Evolutionary conservation across 202 grass and related monocot species (phyloP), one percentile per base, ranked within the genome.

Genomic region (Zizania palustris): DNA sequence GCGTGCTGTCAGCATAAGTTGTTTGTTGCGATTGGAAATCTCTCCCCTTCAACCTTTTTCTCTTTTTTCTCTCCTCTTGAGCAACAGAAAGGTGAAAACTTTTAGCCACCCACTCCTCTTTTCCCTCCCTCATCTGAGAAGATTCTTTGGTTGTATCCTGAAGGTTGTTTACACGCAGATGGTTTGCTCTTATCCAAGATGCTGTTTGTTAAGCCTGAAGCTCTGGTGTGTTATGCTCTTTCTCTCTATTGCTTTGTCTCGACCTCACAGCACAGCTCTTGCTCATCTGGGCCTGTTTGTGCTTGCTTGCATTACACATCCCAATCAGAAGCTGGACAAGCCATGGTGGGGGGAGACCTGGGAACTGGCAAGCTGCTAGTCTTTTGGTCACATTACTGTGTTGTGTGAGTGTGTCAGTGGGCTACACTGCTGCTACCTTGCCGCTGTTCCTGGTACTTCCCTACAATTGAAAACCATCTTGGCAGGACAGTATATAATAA

Each of bases 1-100:
- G 28, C 18, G 11, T 7, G 67, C 39, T 63, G 62, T 38, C 44
- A 67, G 61, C 75, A 62, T 39, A 71, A 53, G 81, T 64, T 57
- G 81, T 84, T 88, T 84, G 71, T 77, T 88, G 77, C 63, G 77
- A 76, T 75, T 36, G 71, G 41, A 76, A 81, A 80, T 84, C 82
- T 73, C 71, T 80, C 63, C 5, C 65, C 16, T 5, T 41, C 50
- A 50, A 11, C 50, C 51, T 55, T 55, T 55, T 55, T 55, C 51
- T 55, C 6, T 55, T 77, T 67, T 80, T 44, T 20, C 57, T 58
- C 50, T 67, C 50, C 55, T 44, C 86, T 60, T 75, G 76, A 43
- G 61, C 76, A 85, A 67, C 77, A 81, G 76, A 88, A 88, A 85
- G 76, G 81, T 5, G 37, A 13, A 18, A 44, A 38, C 70, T 75